Evolutionary conservation across 2,329 filamentous ascomycete species (phyloP).

Genomic region (Aspergillus aculeatinus): DNA sequence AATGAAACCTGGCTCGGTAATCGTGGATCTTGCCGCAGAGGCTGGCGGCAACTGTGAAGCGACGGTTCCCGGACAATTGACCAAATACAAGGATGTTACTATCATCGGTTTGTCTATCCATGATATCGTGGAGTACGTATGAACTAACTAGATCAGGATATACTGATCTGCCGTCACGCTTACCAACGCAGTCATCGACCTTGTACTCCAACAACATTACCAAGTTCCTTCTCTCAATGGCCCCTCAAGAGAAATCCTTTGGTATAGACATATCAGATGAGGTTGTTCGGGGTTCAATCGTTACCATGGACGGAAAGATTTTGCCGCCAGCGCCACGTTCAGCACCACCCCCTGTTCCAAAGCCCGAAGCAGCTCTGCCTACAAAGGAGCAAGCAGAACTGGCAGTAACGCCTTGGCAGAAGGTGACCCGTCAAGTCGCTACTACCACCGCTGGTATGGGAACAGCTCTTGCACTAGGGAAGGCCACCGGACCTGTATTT

Average conservation of each 20-base stretch:
- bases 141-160: constrained; percentile 55
- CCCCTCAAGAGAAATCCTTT: constrained; percentile 73
- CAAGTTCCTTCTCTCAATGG: constrained; percentile 80
- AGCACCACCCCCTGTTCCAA: constrained; percentile 53
- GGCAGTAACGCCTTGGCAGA: constrained; percentile 78
- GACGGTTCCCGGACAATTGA: constrained; percentile 70
- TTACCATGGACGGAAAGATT: constrained; percentile 74
- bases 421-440: constrained; percentile 72
- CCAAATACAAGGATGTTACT: constrained; percentile 73
- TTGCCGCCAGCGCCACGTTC: constrained; percentile 73
- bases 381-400: constrained; percentile 58
- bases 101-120: constrained; percentile 64
- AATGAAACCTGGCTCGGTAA: constrained; percentile 86
- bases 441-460: constrained; percentile 76
- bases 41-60: constrained; percentile 85
- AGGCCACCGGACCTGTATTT: constrained; percentile 76
- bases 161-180: constrained; percentile 80
- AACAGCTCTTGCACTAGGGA: constrained; percentile 71
- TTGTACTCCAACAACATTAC: constrained; percentile 93
- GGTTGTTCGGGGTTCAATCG: constrained; percentile 80
- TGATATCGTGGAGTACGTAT: background rate
- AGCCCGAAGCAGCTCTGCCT: constrained; percentile 50
- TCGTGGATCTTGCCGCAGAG: constrained; percentile 86
- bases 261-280: constrained; percentile 79
- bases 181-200: constrained; percentile 85